phyloP scores from a whole-genome alignment of 129 eudicot species.

The Calendula officinalis region DNA sequence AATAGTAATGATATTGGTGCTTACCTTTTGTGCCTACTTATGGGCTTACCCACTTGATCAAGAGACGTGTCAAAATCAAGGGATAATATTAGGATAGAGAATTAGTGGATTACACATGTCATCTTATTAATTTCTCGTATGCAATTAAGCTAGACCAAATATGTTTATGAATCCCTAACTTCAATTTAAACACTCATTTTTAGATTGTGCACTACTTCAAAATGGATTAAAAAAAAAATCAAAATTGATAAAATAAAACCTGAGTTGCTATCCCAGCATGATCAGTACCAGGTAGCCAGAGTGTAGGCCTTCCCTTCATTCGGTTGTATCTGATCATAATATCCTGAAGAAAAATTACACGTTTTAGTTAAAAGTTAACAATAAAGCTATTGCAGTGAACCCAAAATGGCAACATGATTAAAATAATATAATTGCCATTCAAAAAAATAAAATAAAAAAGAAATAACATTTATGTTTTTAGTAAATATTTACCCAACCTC shows the following conservation, averaged over 20 bases:
- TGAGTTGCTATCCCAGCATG: slow-evolving; percentile 99
- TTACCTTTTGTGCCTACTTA: too few relatives aligned
- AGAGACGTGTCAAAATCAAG: too few relatives aligned
- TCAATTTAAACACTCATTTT: background rate
- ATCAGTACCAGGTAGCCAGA: slow-evolving; percentile 99
- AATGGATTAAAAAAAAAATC: background rate
- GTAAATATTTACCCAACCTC: slow-evolving; percentile 56
- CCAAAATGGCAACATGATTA: background rate
- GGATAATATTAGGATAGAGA: too few relatives aligned
- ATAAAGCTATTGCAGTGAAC: slow-evolving; percentile 1
- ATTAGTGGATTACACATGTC: background rate
- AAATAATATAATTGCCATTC: background rate
- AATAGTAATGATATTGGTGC: too few relatives aligned
- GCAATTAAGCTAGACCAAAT: slow-evolving; percentile 5
- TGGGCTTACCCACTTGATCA: too few relatives aligned
- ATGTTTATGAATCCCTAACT: background rate
- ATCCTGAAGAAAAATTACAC: slow-evolving; percentile 51
- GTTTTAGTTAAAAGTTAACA: slow-evolving; percentile 5
- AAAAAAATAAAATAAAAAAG: background rate
- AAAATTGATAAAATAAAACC: slow-evolving; percentile 38
- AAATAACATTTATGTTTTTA: background rate
- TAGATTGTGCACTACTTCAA: slow-evolving; percentile 5
- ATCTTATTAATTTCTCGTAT: background rate
- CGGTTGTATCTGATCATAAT: slow-evolving; percentile 94
- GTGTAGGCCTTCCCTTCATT: slow-evolving; percentile 94